A percentile compares a stretch with the other conserved stretches of the same genome.
Evolutionary conservation across 345 rosid genomes (phyloP).

Genomic region (Gossypium mustelinum): DNA sequence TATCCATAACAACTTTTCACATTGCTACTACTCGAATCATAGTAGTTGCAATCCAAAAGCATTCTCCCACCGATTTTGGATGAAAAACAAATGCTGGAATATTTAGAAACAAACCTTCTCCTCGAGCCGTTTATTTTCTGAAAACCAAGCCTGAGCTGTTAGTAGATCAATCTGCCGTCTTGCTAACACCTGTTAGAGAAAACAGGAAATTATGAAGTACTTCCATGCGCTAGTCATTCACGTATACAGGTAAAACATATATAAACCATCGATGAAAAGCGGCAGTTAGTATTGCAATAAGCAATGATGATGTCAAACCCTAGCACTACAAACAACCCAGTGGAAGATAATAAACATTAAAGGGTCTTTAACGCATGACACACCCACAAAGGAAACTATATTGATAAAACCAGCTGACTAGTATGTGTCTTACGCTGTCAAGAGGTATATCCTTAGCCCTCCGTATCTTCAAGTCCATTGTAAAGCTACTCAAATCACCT

Average conservation of each 20-base stretch:
- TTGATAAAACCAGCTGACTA: too few species aligned
- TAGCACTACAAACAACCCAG: not conserved
- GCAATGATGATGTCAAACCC: not conserved
- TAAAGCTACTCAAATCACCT: too few species aligned
- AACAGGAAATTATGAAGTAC: not conserved
- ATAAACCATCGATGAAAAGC: not conserved
- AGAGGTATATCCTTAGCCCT: too few species aligned
- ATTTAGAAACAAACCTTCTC: constrained; percentile 54
- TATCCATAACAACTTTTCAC: too few species aligned
- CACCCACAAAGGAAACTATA: too few species aligned
- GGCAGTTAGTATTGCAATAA: not conserved
- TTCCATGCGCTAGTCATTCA: not conserved
- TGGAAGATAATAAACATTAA: not conserved
- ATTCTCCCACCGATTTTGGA: not conserved
- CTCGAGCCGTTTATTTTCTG: constrained; percentile 58
- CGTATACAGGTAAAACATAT: not conserved
- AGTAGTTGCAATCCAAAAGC: not conserved
- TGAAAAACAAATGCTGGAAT: not conserved
- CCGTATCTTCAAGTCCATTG: too few species aligned
- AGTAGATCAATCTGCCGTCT: constrained; percentile 72
- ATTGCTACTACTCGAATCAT: not conserved
- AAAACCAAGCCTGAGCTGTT: constrained; percentile 83
- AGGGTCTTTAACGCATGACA: too few species aligned
- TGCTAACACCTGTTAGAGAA: constrained; percentile 48
- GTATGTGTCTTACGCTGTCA: too few species aligned